These are phyloP conservation scores for Spizellomyces punctatus DNA, from an alignment of 192 early-diverging fungal genomes.

Conservation along the genomic window DNA sequence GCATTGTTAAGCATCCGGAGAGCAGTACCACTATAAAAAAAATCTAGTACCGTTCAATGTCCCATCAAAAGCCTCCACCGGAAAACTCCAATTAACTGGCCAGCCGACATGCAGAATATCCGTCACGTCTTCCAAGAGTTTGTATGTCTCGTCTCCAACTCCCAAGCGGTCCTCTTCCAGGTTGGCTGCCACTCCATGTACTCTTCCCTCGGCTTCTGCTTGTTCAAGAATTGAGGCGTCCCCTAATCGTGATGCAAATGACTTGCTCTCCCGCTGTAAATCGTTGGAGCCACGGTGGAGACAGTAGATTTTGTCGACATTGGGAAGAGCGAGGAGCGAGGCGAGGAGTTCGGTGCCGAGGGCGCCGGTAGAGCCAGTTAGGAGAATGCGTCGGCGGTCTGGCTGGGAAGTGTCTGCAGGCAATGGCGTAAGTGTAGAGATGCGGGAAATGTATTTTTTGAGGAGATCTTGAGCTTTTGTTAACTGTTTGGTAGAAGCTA, in stretches of 20 bases:
- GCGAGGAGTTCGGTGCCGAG: no score
- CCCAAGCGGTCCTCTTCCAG: slow-evolving; percentile 9
- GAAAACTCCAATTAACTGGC: slow-evolving; percentile 25
- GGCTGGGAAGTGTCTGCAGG: no score
- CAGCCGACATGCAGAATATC: slow-evolving; percentile 13
- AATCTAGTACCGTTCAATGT: slow-evolving; percentile 1
- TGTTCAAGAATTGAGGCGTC: neutral
- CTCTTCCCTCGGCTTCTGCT: neutral
- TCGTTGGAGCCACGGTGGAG: slow-evolving; percentile 13
- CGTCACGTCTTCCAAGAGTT: slow-evolving; percentile 2
- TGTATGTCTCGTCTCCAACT: neutral
- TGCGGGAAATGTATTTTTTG: no score
- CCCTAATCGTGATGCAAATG: neutral
- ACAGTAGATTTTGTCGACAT: neutral
- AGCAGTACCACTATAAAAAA: no score
- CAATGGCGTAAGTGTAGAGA: no score
- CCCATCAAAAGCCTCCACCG: slow-evolving; percentile 19
- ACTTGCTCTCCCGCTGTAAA: neutral
- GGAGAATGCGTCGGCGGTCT: no score
- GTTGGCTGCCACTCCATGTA: neutral
- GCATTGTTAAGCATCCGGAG: no score
- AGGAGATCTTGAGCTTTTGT: no score
- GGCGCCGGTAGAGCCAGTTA: no score
- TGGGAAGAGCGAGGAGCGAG: no score
- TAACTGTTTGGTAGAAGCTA: neutral